Conservation (phyloP, 2,329 filamentous ascomycete genomes). For the Magnaporthiopsis incrustans region DNA sequence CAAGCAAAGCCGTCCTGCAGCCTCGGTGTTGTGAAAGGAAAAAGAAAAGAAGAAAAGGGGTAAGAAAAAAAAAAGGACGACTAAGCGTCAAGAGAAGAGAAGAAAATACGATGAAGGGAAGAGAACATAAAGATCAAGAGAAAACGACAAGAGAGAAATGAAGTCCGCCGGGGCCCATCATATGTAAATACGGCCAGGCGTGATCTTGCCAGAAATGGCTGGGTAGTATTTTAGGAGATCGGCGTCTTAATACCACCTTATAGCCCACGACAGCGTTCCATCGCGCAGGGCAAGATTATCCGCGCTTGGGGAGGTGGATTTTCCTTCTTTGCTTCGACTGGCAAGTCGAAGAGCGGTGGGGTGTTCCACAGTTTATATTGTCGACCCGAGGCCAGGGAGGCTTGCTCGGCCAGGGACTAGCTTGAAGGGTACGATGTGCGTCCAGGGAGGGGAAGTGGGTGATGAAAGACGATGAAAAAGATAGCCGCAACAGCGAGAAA, state of each 20-base stretch:
- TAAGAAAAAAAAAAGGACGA: constrained; percentile 15
- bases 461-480: not conserved
- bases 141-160: constrained; percentile 14
- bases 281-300: constrained; percentile 7
- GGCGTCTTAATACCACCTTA: constrained; percentile 6
- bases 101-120: constrained; percentile 11
- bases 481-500: not conserved
- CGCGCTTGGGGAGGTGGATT: not conserved
- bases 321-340: too few species aligned
- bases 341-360: not conserved
- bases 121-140: constrained; percentile 11
- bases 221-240: not conserved
- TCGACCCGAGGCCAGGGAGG: not conserved
- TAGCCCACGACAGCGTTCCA: constrained; percentile 1
- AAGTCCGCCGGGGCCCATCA: constrained; percentile 1
- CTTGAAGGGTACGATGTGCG: not conserved
- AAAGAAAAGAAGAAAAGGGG: constrained; percentile 18
- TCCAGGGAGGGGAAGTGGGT: not conserved
- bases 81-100: constrained; percentile 16
- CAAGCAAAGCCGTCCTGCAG: constrained; percentile 30
- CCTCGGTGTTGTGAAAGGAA: constrained; percentile 15
- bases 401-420: not conserved
- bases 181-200: not conserved
- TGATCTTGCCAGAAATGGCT: not conserved
- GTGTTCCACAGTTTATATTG: not conserved